These are phyloP conservation scores for Globisporangium recalcitrans DNA, from an alignment of 352 stramenopile species.

Conservation along the genomic window DNA sequence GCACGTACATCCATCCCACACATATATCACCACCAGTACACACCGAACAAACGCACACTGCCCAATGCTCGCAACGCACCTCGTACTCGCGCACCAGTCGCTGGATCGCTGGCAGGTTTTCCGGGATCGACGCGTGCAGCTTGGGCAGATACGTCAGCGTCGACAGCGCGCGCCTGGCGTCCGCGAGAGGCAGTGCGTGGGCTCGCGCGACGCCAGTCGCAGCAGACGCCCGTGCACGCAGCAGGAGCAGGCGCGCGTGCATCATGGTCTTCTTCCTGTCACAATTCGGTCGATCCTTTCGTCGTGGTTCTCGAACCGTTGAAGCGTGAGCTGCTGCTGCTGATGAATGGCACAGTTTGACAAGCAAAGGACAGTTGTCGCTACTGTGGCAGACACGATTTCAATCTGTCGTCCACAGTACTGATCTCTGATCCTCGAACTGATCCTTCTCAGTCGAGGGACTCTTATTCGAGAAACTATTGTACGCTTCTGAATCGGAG, in stretches of 20 bases:
- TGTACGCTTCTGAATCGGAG: no score
- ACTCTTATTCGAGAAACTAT: no score
- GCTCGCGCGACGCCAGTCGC: background rate
- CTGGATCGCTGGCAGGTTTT: conserved; percentile 36
- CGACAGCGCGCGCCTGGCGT: conserved; percentile 19
- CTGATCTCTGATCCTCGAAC: no score
- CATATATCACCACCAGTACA: background rate
- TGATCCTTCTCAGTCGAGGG: no score
- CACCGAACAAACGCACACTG: background rate
- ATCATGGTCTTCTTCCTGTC: background rate
- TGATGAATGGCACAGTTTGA: background rate
- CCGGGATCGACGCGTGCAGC: conserved; percentile 41
- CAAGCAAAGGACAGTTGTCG: background rate
- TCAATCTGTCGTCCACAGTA: background rate
- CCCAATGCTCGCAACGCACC: conserved; percentile 15
- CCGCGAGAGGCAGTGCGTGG: background rate
- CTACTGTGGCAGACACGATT: background rate
- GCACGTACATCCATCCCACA: background rate
- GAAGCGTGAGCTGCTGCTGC: no score
- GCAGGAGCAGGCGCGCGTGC: background rate
- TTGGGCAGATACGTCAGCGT: conserved; percentile 44
- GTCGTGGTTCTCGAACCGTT: background rate
- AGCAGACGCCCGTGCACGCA: background rate
- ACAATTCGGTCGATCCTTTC: background rate
- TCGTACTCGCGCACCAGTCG: conserved; percentile 42